Conservation (phyloP, 2,329 filamentous ascomycete species). For the Phyllachora maydis region DNA sequence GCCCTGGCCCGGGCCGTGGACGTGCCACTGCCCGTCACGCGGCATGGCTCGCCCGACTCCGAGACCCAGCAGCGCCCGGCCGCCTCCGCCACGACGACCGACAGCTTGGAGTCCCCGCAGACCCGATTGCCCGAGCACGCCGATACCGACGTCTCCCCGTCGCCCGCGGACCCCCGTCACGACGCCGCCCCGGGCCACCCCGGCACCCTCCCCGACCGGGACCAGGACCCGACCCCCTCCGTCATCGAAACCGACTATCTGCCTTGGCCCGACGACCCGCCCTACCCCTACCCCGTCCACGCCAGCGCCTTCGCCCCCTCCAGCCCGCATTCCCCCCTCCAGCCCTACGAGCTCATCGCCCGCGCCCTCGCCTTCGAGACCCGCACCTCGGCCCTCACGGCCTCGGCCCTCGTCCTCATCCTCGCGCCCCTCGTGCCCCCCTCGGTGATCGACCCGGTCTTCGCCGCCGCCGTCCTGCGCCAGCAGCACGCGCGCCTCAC, state of each 20-base stretch:
- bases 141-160: constrained; percentile 1
- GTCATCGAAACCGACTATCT: constrained; percentile 38
- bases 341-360: constrained; percentile 31
- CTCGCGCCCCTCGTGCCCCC: constrained; percentile 34
- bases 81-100: no score
- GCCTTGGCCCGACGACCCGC: constrained; percentile 33
- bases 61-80: constrained; percentile 4
- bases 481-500: constrained; percentile 40
- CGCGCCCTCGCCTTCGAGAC: constrained; percentile 35
- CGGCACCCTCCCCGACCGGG: constrained; percentile 2
- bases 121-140: constrained; percentile 2
- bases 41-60: constrained; percentile 38
- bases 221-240: constrained; percentile 10
- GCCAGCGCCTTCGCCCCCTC: constrained; percentile 3
- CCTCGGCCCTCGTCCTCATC: constrained; percentile 38
- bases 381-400: constrained; percentile 32
- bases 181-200: constrained; percentile 4
- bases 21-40: constrained; percentile 18
- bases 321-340: constrained; percentile 19
- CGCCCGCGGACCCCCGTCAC: no score
- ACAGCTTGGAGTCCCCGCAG: constrained; percentile 8
- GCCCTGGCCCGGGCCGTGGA: constrained; percentile 28
- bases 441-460: constrained; percentile 30
- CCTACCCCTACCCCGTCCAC: constrained; percentile 25
- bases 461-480: constrained; percentile 32